Base-by-base conservation (phyloP, 768 basidiomycete genomes). In the Lactarius hengduanensis region DNA sequence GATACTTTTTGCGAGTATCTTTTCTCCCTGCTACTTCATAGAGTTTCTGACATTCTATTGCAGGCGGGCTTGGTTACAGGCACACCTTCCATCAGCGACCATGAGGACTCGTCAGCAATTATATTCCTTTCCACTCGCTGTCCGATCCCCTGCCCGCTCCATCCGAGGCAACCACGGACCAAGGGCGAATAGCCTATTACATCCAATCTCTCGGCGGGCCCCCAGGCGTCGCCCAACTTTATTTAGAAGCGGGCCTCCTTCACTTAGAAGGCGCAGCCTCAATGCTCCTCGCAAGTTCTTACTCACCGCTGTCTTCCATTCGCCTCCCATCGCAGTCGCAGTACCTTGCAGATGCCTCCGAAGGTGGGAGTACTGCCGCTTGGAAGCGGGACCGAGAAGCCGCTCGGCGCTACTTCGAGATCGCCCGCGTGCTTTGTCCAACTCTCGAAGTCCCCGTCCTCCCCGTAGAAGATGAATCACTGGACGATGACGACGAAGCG, bases 1-100 rank as follows among this genome's bases (percentile, higher is more conserved):
- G 92, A 77, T 91, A 83, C 70, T 90, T 92, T 70, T 75, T 91
- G 91, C 89, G 72, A 74, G 90, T 82, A 43, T 30, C 13, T 26
- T 57, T 66, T 13, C 41, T 55, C 53, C 6, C 3, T 54, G 11
- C 4, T 10, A 22, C n/a, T 2, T 34, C 20, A 20, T 43, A 7
- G 40, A 34, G 41, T 56, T 55, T 16, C 55, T 59, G 40, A 63
- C 47, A 43, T 45, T 41, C 3, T 56, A 47, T 55, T 30, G 20
- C 71, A 93, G 91, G 69, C 91, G 90, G 58, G 90, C 91, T 40
- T 93, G 91, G 91, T 87, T 87, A 61, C 89, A 89, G 74, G 84
- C 87, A 3, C 89, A 85, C 73, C 78, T 87, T 7, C 89, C 91
- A 7, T 85, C 89, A 10, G 86, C 91, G 0, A 89, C 89, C 3